Conservation (phyloP, 768 basidiomycete genomes). For the Boletus sensibilis region DNA sequence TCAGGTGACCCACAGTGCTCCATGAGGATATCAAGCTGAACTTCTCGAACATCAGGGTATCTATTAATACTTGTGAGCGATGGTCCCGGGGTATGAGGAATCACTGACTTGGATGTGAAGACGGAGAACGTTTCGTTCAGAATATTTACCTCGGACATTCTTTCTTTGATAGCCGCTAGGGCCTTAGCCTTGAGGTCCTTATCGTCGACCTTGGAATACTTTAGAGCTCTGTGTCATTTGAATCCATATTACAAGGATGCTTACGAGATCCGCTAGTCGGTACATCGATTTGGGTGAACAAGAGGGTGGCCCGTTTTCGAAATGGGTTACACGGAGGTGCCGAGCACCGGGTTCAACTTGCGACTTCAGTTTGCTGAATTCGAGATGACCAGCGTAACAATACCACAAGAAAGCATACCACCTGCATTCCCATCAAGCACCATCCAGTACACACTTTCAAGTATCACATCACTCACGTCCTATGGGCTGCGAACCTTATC, state of each 20-base stretch:
- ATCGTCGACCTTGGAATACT: constrained; percentile 10
- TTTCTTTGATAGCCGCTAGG: constrained; percentile 17
- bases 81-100: background rate
- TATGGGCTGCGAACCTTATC: constrained; percentile 17
- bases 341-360: constrained; percentile 3
- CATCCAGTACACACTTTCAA: background rate
- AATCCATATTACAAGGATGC: background rate
- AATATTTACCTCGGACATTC: constrained; percentile 19
- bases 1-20: constrained; percentile 2
- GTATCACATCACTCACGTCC: constrained; percentile 11
- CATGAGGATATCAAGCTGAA: constrained; percentile 19
- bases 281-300: constrained; percentile 42
- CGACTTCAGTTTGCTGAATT: constrained; percentile 20
- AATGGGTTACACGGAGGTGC: background rate
- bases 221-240: background rate
- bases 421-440: constrained; percentile 4
- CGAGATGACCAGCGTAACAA: constrained; percentile 22
- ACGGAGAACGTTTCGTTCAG: constrained; percentile 27
- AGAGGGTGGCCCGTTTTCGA: constrained; percentile 4
- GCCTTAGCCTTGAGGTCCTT: constrained; percentile 18
- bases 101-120: constrained; percentile 25
- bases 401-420: constrained; percentile 29
- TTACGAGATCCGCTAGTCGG: constrained; percentile 33
- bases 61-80: constrained; percentile 8
- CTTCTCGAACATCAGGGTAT: constrained; percentile 15